Base-by-base conservation (phyloP, 192 early-diverging fungal species). In the Haplosporangium gracile region DNA sequence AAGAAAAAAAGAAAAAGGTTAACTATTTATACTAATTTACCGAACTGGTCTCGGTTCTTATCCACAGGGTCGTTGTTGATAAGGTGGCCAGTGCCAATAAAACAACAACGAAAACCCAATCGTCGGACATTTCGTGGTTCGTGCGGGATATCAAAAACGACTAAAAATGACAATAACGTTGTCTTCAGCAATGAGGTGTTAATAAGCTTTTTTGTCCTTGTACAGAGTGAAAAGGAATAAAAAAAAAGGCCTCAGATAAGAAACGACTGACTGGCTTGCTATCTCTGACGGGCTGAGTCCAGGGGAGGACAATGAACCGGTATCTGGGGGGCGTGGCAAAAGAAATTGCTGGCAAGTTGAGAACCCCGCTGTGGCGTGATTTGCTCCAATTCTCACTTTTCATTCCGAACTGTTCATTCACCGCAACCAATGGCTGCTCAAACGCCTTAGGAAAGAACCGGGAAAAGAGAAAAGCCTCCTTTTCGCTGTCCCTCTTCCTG, bases 381-480 rank as follows among this genome's bases (percentile, higher is more conserved):
- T 45, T 72, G 43, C 40, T 45, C 29, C 26, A 45, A 1, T 22
- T 15, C 5, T 51, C 49, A 51, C 5, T 51, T 51, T 29, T 49
- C 22, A 49, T 40, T 72, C 71, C 43, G 71, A 29, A 29, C 22
- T 0, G 39, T 29, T 29, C 26, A 45, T 40, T 45, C 42, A 40
- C 71, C 40, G 43, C 43, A 45, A 16, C 71, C 71, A 72, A 72
- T 72, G 29, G 11, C 42, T 7, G n/a, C 39, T 15, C 40, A 24
- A 40, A 72, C 71, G 24, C 49, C 71, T 45, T 43, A 43, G 71
- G 71, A 49, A 72, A 72, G 71, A 72, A 72, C 45, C 71, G 71
- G 71, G 26, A 51, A 72, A 65, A 11, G 11, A 2, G 10, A 4
- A 32, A 13, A 26, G 7, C n/a, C 2, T 20, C n/a, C 8, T 57